phyloP scores from a whole-genome alignment of 805 yeast genomes.

The Suhomyces kilbournensis region DNA sequence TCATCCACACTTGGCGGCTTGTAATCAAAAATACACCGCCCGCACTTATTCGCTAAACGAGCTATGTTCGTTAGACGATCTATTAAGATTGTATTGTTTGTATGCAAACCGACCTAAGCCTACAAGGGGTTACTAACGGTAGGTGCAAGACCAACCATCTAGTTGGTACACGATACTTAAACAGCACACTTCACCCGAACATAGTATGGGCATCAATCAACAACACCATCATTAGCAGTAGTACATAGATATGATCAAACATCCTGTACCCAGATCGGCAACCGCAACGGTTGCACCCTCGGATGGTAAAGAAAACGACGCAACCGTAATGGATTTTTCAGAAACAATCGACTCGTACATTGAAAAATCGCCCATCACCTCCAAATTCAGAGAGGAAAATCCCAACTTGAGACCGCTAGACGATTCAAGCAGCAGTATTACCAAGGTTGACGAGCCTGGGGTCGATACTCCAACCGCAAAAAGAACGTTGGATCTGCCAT shows the following conservation, averaged over 20 bases:
- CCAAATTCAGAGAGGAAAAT: conserved; percentile 20
- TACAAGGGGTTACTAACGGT: not conserved
- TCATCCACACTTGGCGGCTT: not conserved
- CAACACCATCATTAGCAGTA: not conserved
- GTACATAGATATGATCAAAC: conserved; percentile 1
- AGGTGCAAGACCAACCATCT: not conserved
- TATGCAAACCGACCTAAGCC: conserved; percentile 1
- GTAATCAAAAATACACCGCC: not conserved
- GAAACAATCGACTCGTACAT: conserved; percentile 17
- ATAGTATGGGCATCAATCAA: not conserved
- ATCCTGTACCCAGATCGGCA: not conserved
- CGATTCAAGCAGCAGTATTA: not conserved
- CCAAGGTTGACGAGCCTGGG: conserved; percentile 2
- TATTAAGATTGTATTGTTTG: not conserved
- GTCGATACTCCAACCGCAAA: not conserved
- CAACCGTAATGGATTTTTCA: not conserved
- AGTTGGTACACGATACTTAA: not conserved
- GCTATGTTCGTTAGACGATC: not conserved
- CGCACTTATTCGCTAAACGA: not conserved
- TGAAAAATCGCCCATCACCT: conserved; percentile 20
- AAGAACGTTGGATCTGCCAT: conserved; percentile 9
- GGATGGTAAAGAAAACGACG: not conserved
- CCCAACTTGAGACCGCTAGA: conserved; percentile 24
- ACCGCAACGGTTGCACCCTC: not conserved
- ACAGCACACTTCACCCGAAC: not conserved